Evolutionary conservation across 2,329 filamentous ascomycete species (phyloP), one percentile per base, ranked within the genome.

Genomic region (Acephala macrosclerotiorum): DNA sequence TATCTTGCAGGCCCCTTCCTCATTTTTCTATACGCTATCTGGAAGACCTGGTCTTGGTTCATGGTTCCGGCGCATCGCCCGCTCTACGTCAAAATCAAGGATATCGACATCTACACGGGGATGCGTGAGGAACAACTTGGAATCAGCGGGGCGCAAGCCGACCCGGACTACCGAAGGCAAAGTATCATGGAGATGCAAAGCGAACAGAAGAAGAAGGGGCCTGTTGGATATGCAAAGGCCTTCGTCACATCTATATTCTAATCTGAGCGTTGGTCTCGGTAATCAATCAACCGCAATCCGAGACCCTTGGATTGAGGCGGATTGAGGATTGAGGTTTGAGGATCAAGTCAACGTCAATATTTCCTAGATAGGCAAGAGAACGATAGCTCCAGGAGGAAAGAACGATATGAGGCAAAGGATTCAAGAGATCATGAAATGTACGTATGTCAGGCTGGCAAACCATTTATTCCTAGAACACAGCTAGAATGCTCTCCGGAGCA

Each of bases 1-100:
- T 89, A 86, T 73, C 79, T 89, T 9, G 85, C 86, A 2, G 79
- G 80, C 0, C 83, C 84, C 0, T 61, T 71, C 47, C 40, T 71
- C 3, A 78, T 89, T 18, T 80, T 85, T 29, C 59, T 88, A 14
- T 64, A 72, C 0, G 80, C 87, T 63, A 2, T 89, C 42, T 85
- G 75, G 61, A 75, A 77, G 18, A 70, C 79, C 66, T 84, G 85
- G 75, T 84, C 20, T n/a, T 66, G 64, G 64, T 63, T 66, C 36
- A 20, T 38, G 7, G 2, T 18, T 9, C 58, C 59, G 20, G 55
- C 26, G 33, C 26, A 68, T 49, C 63, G 66, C 26, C 63, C 66
- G 20, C 42, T 68, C 1, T 68, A 62, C n/a, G 62, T 67, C 38
- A 68, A 65, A 18, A 65, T 66, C 3, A 63, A 49, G 35, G 64